Base-by-base conservation (phyloP, 768 basidiomycete genomes). In the Leccinum disarticulatum region DNA sequence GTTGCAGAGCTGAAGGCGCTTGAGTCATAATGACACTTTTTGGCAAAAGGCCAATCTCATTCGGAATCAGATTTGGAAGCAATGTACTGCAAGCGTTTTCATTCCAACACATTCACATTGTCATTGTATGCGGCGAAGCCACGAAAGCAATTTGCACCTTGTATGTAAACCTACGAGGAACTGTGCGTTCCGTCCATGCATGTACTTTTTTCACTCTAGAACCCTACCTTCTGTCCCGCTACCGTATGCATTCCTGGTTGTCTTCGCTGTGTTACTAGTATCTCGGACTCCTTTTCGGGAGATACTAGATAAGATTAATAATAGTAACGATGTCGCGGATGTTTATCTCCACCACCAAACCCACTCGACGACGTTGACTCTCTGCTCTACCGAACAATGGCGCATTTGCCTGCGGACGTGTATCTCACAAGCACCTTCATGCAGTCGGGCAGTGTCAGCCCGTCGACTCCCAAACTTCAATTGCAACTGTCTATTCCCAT, bases 1-100 rank as follows among this genome's bases (percentile, higher is more conserved):
- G 84, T 88, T n/a, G 78, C 73, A 58, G 87, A 88, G 65, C 79
- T 87, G 6, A 83, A 83, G 67, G 75, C 78, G 30, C 73, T 85
- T 41, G 79, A 81, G 64, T 70, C 74, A 11, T 75, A 55, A 73
- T 59, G 58, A 62, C 51, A 56, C 41, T 47, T 36, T 52, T 38
- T 52, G 54, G 54, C 52, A 35, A 22, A 55, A 57, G 51, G 47
- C 48, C 30, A 41, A 53, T 55, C 49, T 54, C 46, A 48, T 57
- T 56, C 54, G 35, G 56, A 68, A 61, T 17, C 52, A 61, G 61
- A 56, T 52, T 63, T 60, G 59, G 61, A 70, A 62, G 58, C 60
- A 63, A 59, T 73, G 73, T 73, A 74, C 57, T 61, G 56, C 61
- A 64, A 65, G 59, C 62, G 61, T 67, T 54, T 54, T 7, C 69